Conservation (phyloP, 2,329 filamentous ascomycete genomes). For the Epichloe gansuensis region DNA sequence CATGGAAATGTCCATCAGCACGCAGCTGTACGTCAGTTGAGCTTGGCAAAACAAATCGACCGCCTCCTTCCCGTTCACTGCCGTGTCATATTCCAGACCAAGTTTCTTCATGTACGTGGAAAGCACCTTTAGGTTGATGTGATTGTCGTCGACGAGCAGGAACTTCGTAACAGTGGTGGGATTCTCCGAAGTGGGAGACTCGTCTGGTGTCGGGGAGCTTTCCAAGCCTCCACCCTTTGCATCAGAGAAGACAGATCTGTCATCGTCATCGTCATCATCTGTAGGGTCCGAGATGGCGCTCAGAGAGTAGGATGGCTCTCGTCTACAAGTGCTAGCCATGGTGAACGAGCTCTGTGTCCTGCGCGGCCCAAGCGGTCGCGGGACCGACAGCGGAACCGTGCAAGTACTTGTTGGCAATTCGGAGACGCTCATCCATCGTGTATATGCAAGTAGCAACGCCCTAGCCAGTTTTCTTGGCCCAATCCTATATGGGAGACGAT, state of each 20-base stretch:
- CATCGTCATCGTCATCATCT: not conserved
- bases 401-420: not conserved
- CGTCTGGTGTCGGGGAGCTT: not conserved
- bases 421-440: conserved; percentile 1
- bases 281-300: not conserved
- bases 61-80: conserved; percentile 16
- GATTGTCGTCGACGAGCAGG: conserved; percentile 24
- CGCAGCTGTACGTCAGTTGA: conserved; percentile 10
- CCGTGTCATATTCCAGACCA: conserved; percentile 10
- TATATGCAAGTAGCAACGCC: not conserved
- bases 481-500: not conserved
- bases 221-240: not conserved
- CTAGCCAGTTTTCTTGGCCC: not conserved
- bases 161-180: not conserved
- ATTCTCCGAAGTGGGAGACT: not conserved
- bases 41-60: conserved; percentile 11
- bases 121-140: conserved; percentile 21
- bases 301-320: not conserved
- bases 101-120: conserved; percentile 17
- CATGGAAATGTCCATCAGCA: conserved; percentile 38
- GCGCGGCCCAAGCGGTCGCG: not conserved
- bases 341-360: not conserved
- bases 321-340: not conserved
- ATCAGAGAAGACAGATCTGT: not conserved
- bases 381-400: not conserved